Conservation (phyloP, 73 alveolate species). For the Tetrahymena thermophila region DNA sequence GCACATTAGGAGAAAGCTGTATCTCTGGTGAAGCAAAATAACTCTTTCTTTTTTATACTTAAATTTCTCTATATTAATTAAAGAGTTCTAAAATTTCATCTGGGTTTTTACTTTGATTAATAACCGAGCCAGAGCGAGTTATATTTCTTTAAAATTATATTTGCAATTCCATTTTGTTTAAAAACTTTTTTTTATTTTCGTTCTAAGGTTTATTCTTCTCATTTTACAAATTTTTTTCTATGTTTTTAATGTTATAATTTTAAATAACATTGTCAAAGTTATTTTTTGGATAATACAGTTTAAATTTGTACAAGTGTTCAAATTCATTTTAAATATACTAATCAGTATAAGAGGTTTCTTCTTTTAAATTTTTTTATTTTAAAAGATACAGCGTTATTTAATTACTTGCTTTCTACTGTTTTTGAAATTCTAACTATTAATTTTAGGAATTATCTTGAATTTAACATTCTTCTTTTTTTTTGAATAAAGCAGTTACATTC, state of each 20-base stretch:
- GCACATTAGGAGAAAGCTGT: neutral
- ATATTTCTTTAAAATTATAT: neutral
- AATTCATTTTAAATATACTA: neutral
- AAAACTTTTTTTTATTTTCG: neutral
- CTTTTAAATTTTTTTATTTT: neutral
- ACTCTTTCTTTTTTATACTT: neutral
- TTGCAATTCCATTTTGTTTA: neutral
- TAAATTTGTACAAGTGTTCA: neutral
- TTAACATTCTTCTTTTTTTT: neutral
- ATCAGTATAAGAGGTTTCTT: neutral
- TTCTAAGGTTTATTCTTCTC: neutral
- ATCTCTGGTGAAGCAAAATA: neutral
- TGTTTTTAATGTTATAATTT: neutral
- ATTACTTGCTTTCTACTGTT: neutral
- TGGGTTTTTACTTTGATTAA: neutral
- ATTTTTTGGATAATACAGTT: neutral
- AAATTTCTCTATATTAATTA: neutral
- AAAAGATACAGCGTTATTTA: neutral
- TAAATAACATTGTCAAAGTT: neutral
- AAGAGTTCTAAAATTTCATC: neutral
- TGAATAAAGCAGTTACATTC: neutral
- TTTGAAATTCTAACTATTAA: neutral
- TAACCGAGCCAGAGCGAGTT: neutral
- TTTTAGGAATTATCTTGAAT: neutral
- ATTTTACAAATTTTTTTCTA: neutral